Base-by-base conservation (phyloP, 2,329 filamentous ascomycete species). In the Neoscytalidium dimidiatum region DNA sequence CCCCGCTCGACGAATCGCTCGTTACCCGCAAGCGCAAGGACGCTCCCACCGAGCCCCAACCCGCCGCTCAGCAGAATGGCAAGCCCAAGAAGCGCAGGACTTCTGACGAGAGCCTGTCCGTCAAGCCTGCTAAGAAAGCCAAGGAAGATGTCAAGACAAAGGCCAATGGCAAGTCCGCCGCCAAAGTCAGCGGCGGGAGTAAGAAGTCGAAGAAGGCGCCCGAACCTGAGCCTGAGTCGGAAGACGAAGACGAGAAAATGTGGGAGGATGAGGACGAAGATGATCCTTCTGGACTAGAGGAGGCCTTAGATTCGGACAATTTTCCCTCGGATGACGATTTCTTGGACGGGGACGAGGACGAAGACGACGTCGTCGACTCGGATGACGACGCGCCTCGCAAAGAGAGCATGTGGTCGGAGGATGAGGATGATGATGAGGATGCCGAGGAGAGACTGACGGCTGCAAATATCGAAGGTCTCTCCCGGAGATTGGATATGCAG, bases 381-480 rank as follows among this genome's bases (percentile, higher is more conserved):
- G 91, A 94, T 68, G 85, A 87, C 48, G 86, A 88, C 31, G 78
- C 78, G 21, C 26, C 80, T 80, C 62, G 79, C 68, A 80, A 72
- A 68, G 69, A 85, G 72, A 87, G 89, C 69, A 92, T 97, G 83
- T 99, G 96, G 83, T 98, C 95, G 0, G 94, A 98, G 69, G 94
- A 98, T 73, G 95, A 98, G 69, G 94, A 98, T 73, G 93, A 96
- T 71, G 92, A 94, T 69, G 90, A 93, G 60, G 94, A 91, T 0
- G 90, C 88, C 4, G 92, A 97, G 79, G 94, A 97, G 80, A 90
- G 89, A 76, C 85, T 99, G 70, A 99, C 92, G 60, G 94, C 94
- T 1, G 95, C 95, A 68, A 99, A 99, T 78, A 98, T 99, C 68
- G 95, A 90, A 72, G 95, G 95, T 66, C 82, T 99, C 64, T 94